Percentiles rank a stretch among this genome's conserved stretches.
Evolutionary conservation across 805 yeast species (phyloP).

Genomic region (Candida montana): DNA sequence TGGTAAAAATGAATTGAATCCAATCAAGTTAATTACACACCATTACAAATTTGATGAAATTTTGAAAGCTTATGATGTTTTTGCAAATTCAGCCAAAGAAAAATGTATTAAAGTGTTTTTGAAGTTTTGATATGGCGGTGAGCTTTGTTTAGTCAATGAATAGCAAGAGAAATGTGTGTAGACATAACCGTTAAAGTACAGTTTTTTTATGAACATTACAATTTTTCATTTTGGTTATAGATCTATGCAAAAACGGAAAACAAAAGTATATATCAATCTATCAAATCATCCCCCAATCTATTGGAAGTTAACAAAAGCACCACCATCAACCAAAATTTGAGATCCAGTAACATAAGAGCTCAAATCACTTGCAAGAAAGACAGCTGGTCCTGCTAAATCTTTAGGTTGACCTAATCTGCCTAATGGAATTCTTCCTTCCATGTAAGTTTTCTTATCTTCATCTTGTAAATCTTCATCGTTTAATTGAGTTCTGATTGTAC

Average conservation of each 20-base stretch:
- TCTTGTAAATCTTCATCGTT: slow-evolving; percentile 39
- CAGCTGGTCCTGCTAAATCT: slow-evolving; percentile 39
- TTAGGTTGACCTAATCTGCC: slow-evolving; percentile 34
- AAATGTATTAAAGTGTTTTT: slow-evolving; percentile 48
- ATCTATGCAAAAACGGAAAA: too few relatives aligned
- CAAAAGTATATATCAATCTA: too few relatives aligned
- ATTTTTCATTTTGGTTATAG: too few relatives aligned
- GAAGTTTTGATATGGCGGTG: too few relatives aligned
- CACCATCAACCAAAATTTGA: slow-evolving; percentile 41
- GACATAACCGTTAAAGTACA: too few relatives aligned
- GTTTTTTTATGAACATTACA: too few relatives aligned
- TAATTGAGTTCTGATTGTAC: slow-evolving; percentile 37
- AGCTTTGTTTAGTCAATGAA: too few relatives aligned
- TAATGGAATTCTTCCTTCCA: slow-evolving; percentile 37
- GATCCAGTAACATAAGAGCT: slow-evolving; percentile 36
- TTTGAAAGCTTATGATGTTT: slow-evolving; percentile 56
- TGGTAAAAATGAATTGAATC: slow-evolving; percentile 32
- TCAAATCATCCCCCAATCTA: slow-evolving; percentile 2
- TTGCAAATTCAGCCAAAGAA: slow-evolving; percentile 44
- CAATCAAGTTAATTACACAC: slow-evolving; percentile 52
- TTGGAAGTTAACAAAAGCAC: slow-evolving; percentile 43
- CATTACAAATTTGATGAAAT: slow-evolving; percentile 51
- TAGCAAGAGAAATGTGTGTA: too few relatives aligned
- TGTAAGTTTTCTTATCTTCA: slow-evolving; percentile 29
- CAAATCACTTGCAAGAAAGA: slow-evolving; percentile 35